Conservation (phyloP, 768 basidiomycete genomes). For the Boletus coccyginus region DNA sequence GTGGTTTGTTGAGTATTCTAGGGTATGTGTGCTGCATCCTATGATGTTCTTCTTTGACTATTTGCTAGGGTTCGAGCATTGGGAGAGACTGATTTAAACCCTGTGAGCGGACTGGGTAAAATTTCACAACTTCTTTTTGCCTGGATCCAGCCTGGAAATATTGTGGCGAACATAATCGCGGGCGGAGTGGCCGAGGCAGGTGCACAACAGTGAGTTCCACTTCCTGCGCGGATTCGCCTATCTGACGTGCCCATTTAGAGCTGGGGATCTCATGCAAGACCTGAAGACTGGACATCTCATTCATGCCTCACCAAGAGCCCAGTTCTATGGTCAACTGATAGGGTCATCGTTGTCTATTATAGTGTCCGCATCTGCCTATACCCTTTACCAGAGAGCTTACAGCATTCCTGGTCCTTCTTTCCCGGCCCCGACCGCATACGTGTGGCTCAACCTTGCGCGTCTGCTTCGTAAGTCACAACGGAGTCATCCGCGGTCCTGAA, state of each 20-base stretch:
- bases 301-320: slow-evolving; percentile 86
- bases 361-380: slow-evolving; percentile 85
- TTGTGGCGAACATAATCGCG: slow-evolving; percentile 97
- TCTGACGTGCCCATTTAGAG: slow-evolving; percentile 43
- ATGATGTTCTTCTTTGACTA: slow-evolving; percentile 4
- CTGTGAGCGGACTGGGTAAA: slow-evolving; percentile 91
- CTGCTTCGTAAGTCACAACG: slow-evolving; percentile 57
- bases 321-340: slow-evolving; percentile 92
- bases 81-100: slow-evolving; percentile 94
- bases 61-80: slow-evolving; percentile 77
- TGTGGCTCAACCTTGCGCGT: slow-evolving; percentile 82
- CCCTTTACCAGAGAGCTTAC: slow-evolving; percentile 84
- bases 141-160: slow-evolving; percentile 89
- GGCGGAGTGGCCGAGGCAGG: slow-evolving; percentile 96
- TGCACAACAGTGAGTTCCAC: slow-evolving; percentile 71
- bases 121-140: slow-evolving; percentile 94
- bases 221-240: background rate
- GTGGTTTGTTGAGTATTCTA: slow-evolving; percentile 80
- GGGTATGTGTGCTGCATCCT: slow-evolving; percentile 51
- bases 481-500: background rate
- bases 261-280: slow-evolving; percentile 98
- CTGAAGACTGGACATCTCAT: slow-evolving; percentile 95
- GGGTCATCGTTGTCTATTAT: slow-evolving; percentile 87
- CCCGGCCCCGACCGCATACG: slow-evolving; percentile 92
- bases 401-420: slow-evolving; percentile 92